These are phyloP conservation scores for Aspergillus coremiiformis DNA, from an alignment of 495 filamentous ascomycete species.

Conservation along the genomic window DNA sequence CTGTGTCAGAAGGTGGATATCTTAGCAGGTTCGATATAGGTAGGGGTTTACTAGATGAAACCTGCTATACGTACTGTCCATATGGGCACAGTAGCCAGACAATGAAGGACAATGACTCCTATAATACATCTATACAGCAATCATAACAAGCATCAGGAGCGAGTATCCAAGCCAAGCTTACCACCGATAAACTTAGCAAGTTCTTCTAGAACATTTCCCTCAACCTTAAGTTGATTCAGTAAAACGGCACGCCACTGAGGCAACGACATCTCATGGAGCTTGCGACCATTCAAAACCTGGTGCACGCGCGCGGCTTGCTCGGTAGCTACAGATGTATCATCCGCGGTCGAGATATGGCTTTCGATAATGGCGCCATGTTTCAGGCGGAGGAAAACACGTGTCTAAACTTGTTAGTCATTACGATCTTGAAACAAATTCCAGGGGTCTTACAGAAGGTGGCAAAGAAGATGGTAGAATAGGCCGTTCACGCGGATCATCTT, in stretches of 20 bases:
- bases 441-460: slow-evolving; percentile 28
- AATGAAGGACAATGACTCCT: not conserved
- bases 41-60: too few species aligned
- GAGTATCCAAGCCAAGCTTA: slow-evolving; percentile 11
- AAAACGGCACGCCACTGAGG: slow-evolving; percentile 28
- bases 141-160: not conserved
- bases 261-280: slow-evolving; percentile 35
- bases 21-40: too few species aligned
- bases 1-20: too few species aligned
- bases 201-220: slow-evolving; percentile 4
- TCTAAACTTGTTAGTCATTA: slow-evolving; percentile 12
- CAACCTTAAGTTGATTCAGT: slow-evolving; percentile 9
- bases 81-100: not conserved
- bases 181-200: slow-evolving; percentile 19
- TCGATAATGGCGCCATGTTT: slow-evolving; percentile 41
- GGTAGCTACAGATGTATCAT: slow-evolving; percentile 23
- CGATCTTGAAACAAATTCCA: not conserved
- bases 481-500: slow-evolving; percentile 48
- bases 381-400: slow-evolving; percentile 33
- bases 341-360: slow-evolving; percentile 37
- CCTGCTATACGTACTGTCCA: too few species aligned
- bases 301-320: slow-evolving; percentile 33
- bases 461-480: slow-evolving; percentile 38
- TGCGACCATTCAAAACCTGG: slow-evolving; percentile 29
- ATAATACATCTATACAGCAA: not conserved